These are phyloP conservation scores for Coccomyxa sp. DNA, from an alignment of 139 green algal species.

Conservation along the genomic window DNA sequence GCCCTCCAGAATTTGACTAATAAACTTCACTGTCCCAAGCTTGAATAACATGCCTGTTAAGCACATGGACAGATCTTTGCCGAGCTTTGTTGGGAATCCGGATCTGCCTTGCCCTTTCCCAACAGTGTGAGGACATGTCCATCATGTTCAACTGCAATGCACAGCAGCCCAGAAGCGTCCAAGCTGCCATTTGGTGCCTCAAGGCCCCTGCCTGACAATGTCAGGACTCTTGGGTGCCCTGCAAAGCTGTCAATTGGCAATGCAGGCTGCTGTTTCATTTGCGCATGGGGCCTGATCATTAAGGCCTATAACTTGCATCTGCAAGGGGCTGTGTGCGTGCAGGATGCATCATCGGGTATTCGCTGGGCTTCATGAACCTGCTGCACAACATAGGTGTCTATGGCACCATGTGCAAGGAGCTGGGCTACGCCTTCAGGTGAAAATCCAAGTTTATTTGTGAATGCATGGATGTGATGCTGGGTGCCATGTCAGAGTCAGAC, in stretches of 20 bases:
- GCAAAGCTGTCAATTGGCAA: neutral
- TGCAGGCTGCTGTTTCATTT: neutral
- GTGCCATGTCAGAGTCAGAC: too few species aligned
- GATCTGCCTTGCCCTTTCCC: too few species aligned
- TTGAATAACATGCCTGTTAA: neutral
- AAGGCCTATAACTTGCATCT: neutral
- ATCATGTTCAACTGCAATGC: neutral
- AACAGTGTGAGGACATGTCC: too few species aligned
- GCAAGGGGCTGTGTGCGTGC: neutral
- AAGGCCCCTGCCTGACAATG: neutral
- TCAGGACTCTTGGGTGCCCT: neutral
- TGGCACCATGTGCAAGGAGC: slow-evolving; percentile 7
- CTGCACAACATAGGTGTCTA: neutral
- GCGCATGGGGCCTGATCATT: neutral
- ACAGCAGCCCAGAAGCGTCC: neutral
- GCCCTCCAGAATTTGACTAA: too few species aligned
- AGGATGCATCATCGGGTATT: neutral
- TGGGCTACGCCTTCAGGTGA: neutral
- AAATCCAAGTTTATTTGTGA: too few species aligned
- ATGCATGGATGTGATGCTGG: too few species aligned
- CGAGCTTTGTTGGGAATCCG: neutral
- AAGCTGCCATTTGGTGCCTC: too few species aligned
- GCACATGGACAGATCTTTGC: neutral
- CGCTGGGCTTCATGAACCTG: slow-evolving; percentile 1
- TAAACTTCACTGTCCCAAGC: neutral